These are phyloP conservation scores for Kuraishia capsulata DNA, from an alignment of 805 yeast species.

Conservation along the genomic window DNA sequence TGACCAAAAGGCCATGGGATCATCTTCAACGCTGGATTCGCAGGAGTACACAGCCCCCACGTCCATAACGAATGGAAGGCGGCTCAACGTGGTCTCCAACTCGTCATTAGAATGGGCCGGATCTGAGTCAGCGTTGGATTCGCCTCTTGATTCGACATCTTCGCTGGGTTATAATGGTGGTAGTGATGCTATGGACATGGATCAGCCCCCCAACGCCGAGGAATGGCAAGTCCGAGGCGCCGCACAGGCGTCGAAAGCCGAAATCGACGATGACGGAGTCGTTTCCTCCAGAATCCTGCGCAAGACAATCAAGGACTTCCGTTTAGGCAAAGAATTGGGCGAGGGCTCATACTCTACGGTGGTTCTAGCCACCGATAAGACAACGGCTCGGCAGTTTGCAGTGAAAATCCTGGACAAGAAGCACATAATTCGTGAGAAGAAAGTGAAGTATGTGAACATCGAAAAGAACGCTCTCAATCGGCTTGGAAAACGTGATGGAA, in stretches of 20 bases:
- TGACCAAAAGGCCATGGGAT: no score
- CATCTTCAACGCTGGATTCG: no score
- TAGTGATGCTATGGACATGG: neutral
- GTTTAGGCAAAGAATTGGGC: constrained; percentile 80
- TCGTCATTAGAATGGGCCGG: neutral
- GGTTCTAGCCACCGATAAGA: constrained; percentile 70
- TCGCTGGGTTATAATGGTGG: no score
- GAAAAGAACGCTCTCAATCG: constrained; percentile 75
- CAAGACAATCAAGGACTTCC: constrained; percentile 70
- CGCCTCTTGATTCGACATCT: neutral
- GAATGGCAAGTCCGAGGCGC: constrained; percentile 55
- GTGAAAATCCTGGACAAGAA: constrained; percentile 69
- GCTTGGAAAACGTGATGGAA: constrained; percentile 49
- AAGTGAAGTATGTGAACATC: constrained; percentile 76
- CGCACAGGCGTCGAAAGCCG: constrained; percentile 40
- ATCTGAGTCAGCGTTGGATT: neutral
- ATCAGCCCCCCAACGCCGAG: constrained; percentile 10
- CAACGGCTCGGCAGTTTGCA: constrained; percentile 58
- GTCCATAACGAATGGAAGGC: neutral
- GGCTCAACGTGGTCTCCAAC: neutral
- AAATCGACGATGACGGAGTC: constrained; percentile 37
- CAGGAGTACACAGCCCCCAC: no score
- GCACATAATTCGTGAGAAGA: constrained; percentile 72
- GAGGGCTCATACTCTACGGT: constrained; percentile 97
- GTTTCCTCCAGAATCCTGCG: constrained; percentile 39